Conservation (phyloP, 176 grass and related monocot species). For the Saccharum spontaneum region DNA sequence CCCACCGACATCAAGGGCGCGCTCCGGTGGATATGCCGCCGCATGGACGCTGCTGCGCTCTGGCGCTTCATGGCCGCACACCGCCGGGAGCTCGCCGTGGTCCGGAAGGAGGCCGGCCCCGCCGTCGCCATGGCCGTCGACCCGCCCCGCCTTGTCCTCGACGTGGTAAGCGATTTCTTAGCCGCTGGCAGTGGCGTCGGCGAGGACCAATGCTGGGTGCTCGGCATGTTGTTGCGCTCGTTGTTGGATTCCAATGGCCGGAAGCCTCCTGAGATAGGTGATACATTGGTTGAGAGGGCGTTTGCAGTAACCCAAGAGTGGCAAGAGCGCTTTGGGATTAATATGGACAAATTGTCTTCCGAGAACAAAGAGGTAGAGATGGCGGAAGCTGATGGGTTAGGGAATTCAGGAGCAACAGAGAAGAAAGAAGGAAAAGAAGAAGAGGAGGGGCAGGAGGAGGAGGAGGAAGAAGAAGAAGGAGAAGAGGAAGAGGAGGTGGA, state of each 20-base stretch:
- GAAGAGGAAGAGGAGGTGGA: slow-evolving; percentile 31
- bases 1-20: slow-evolving; percentile 44
- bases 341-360: slow-evolving; percentile 21
- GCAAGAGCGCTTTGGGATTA: slow-evolving; percentile 46
- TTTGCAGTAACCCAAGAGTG: slow-evolving; percentile 53
- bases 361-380: slow-evolving; percentile 25
- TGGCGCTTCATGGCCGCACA: slow-evolving; percentile 60
- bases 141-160: slow-evolving; percentile 65
- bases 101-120: slow-evolving; percentile 45
- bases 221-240: slow-evolving; percentile 55
- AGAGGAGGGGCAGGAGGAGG: background rate
- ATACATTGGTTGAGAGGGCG: slow-evolving; percentile 68
- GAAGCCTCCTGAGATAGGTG: slow-evolving; percentile 56
- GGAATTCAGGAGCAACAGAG: background rate
- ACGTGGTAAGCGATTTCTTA: slow-evolving; percentile 61
- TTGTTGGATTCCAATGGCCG: slow-evolving; percentile 46
- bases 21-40: slow-evolving; percentile 73
- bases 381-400: slow-evolving; percentile 6
- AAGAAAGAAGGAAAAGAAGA: slow-evolving; percentile 36
- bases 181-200: slow-evolving; percentile 14
- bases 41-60: slow-evolving; percentile 65
- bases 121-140: slow-evolving; percentile 60
- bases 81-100: slow-evolving; percentile 39
- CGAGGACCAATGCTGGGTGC: slow-evolving; percentile 54
- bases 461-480: background rate